Evolutionary conservation across 352 stramenopile species (phyloP).

Genomic region (Phytophthora rubi): DNA sequence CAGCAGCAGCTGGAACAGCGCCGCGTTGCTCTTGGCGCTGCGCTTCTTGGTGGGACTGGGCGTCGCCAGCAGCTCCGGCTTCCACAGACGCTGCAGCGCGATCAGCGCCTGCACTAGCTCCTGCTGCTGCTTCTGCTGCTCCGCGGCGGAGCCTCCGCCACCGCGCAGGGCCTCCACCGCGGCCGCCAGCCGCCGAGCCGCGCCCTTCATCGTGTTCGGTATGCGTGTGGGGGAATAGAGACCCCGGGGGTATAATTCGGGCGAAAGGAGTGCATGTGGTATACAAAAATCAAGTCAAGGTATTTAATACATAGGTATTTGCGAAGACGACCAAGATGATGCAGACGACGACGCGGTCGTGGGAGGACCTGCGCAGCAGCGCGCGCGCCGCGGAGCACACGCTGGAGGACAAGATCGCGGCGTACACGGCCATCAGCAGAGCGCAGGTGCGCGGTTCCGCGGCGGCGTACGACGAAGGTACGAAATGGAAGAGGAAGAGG

Average conservation of each 20-base stretch:
- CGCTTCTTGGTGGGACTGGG: conserved; percentile 21
- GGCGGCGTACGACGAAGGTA: conserved; percentile 70
- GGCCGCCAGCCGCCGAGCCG: conserved; percentile 51
- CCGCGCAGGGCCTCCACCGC: conserved; percentile 57
- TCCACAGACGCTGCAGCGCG: conserved; percentile 64
- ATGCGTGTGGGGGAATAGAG: conserved; percentile 6
- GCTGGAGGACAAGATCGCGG: conserved; percentile 84
- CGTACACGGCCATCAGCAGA: conserved; percentile 71
- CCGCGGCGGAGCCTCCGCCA: conserved; percentile 30
- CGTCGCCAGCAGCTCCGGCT: conserved; percentile 40
- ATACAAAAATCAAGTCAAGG: conserved; percentile 13
- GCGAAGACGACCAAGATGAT: conserved; percentile 42
- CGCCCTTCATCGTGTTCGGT: conserved; percentile 39
- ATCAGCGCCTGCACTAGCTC: conserved; percentile 65
- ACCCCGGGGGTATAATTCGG: conserved; percentile 9
- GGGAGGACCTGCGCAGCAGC: conserved; percentile 78
- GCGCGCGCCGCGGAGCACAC: conserved; percentile 76
- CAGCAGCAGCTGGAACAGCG: conserved; percentile 71
- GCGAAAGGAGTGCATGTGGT: too few species aligned
- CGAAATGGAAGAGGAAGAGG: neutral
- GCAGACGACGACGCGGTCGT: conserved; percentile 67
- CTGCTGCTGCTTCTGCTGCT: conserved; percentile 47
- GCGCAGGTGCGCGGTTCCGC: conserved; percentile 39
- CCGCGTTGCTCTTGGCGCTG: conserved; percentile 40
- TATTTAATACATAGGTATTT: neutral